A percentile compares a stretch with the other conserved stretches of the same genome.
These are phyloP conservation scores for Rhododendron henanense DNA, from an alignment of 148 eudicot species.

Conservation along the genomic window DNA sequence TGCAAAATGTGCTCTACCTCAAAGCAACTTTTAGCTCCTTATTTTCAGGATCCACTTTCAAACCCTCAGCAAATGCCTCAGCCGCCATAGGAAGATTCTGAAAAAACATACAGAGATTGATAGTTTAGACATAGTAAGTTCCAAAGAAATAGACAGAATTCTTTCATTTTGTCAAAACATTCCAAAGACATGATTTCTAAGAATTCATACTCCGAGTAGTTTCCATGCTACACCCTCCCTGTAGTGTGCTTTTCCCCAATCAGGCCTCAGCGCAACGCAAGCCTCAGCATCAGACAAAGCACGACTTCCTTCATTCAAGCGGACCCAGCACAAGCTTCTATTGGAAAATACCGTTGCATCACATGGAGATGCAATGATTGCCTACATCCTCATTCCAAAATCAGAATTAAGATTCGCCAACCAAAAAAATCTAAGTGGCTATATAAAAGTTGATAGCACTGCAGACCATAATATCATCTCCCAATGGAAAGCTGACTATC, in stretches of 20 bases:
- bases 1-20: constrained; percentile 6
- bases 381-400: constrained; percentile 18
- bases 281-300: constrained; percentile 30
- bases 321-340: constrained; percentile 28
- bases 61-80: constrained; percentile 19
- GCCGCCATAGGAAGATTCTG: constrained; percentile 7
- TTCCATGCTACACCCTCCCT: constrained; percentile 29
- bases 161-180: not conserved
- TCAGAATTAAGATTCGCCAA: not conserved
- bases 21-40: constrained; percentile 16
- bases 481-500: not conserved
- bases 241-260: constrained; percentile 30
- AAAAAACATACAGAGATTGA: not conserved
- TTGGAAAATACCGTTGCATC: constrained; percentile 17
- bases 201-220: constrained; percentile 21
- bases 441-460: not conserved
- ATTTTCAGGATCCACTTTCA: constrained; percentile 28
- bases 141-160: not conserved
- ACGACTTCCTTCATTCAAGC: constrained; percentile 5
- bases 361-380: not conserved
- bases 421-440: not conserved
- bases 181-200: not conserved
- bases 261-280: constrained; percentile 21
- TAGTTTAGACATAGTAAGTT: not conserved
- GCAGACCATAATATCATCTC: not conserved